A percentile compares a stretch with the other conserved stretches of the same genome.
Conservation (phyloP, 2,329 filamentous ascomycete genomes). For the Endocalyx cinctus region DNA sequence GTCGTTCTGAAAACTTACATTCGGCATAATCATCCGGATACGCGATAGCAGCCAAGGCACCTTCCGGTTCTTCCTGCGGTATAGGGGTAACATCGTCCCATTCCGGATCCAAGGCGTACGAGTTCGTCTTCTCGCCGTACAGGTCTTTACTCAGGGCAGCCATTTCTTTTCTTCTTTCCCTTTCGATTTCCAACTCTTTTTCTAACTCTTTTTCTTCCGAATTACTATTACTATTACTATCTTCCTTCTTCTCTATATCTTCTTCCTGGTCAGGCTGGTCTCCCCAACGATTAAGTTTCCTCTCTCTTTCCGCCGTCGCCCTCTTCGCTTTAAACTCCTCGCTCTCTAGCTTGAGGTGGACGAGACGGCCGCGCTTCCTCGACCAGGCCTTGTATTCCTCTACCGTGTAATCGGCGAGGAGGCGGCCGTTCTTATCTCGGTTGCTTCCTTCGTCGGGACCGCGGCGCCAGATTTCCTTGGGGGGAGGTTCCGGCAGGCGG, state of each 20-base stretch:
- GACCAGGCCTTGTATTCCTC: conserved; percentile 40
- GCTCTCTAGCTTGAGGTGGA: conserved; percentile 39
- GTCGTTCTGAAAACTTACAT: conserved; percentile 44
- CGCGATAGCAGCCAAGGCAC: conserved; percentile 85
- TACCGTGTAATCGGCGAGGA: conserved; percentile 43
- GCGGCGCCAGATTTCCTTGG: too few relatives aligned
- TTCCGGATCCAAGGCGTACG: conserved; percentile 62
- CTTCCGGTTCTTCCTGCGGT: conserved; percentile 74
- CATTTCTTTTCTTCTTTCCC: conserved; percentile 45
- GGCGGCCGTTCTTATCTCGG: conserved; percentile 43
- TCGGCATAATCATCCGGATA: conserved; percentile 88
- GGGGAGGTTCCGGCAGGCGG: conserved; percentile 27
- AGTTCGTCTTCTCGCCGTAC: conserved; percentile 44
- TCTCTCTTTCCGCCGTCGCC: conserved; percentile 20
- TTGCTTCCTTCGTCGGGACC: conserved; percentile 45
- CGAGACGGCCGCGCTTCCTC: conserved; percentile 37
- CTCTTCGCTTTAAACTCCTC: conserved; percentile 38
- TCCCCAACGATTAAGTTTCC: conserved; percentile 13
- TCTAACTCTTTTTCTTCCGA: too few relatives aligned
- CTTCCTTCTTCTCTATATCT: conserved; percentile 17
- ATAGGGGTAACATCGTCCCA: conserved; percentile 87
- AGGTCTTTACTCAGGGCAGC: conserved; percentile 45
- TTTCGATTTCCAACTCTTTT: conserved; percentile 44
- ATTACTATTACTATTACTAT: too few relatives aligned
- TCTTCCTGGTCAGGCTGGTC: conserved; percentile 16